phyloP scores from a whole-genome alignment of 148 eudicot genomes.

The Gaultheria prostrata region DNA sequence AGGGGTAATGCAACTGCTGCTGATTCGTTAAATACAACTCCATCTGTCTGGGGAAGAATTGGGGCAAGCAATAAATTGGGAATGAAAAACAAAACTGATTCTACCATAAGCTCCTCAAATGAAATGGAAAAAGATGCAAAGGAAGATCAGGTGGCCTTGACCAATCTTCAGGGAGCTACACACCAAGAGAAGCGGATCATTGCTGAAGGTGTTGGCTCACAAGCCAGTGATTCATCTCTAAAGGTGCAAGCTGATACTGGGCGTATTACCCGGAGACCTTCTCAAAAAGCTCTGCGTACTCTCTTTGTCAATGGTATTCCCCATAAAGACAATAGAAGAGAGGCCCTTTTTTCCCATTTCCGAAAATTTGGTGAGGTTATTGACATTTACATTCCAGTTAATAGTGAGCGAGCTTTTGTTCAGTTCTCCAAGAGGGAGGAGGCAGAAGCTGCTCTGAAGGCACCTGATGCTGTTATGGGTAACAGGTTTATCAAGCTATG shows the following conservation, averaged over 20 bases:
- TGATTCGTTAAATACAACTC: constrained; percentile 51
- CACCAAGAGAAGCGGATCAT: constrained; percentile 40
- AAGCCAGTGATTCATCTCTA: constrained; percentile 34
- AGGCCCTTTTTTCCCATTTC: constrained; percentile 81
- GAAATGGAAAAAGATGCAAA: constrained; percentile 28
- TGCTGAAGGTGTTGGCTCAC: constrained; percentile 31
- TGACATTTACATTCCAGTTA: constrained; percentile 70
- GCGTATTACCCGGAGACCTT: constrained; percentile 37
- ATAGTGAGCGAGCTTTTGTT: constrained; percentile 88
- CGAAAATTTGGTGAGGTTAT: constrained; percentile 85
- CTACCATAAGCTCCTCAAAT: constrained; percentile 34
- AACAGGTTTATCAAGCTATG: constrained; percentile 86
- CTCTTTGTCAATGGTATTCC: constrained; percentile 82
- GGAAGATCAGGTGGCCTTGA: constrained; percentile 31
- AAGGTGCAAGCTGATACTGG: constrained; percentile 50
- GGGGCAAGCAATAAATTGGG: constrained; percentile 46
- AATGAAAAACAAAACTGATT: constrained; percentile 43
- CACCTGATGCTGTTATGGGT: constrained; percentile 99
- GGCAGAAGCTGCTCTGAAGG: constrained; percentile 84
- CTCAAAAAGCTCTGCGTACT: constrained; percentile 78
- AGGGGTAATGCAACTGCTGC: constrained; percentile 36
- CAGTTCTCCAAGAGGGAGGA: constrained; percentile 90
- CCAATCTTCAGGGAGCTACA: constrained; percentile 29
- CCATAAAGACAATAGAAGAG: constrained; percentile 70
- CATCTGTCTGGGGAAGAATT: constrained; percentile 62